Percentiles rank a stretch among this genome's conserved stretches.
These are phyloP conservation scores for Colletotrichum magnum DNA, from an alignment of 2,329 filamentous ascomycete genomes.

Conservation along the genomic window DNA sequence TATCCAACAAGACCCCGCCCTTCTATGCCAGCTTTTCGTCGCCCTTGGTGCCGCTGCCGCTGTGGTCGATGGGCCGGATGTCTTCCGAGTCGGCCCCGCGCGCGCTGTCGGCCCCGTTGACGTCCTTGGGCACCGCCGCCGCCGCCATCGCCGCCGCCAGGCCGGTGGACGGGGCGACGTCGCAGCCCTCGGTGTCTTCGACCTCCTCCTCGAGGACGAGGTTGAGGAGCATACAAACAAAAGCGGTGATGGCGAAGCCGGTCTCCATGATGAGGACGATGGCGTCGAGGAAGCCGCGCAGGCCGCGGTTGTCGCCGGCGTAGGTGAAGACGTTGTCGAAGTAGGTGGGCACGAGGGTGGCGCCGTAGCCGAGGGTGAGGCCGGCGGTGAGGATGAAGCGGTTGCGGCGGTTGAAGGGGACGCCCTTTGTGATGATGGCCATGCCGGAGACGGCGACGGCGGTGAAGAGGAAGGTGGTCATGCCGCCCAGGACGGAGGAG, in stretches of 20 bases:
- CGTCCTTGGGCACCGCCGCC: slow-evolving; percentile 12
- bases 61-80: slow-evolving; percentile 29
- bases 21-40: slow-evolving; percentile 36
- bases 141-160: neutral
- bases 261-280: slow-evolving; percentile 81
- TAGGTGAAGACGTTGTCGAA: slow-evolving; percentile 82
- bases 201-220: slow-evolving; percentile 80
- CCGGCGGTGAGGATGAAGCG: slow-evolving; percentile 86
- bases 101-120: slow-evolving; percentile 36
- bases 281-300: slow-evolving; percentile 82
- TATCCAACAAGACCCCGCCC: neutral
- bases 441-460: slow-evolving; percentile 84
- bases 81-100: slow-evolving; percentile 40
- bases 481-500: slow-evolving; percentile 72
- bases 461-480: slow-evolving; percentile 86
- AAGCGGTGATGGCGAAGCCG: slow-evolving; percentile 81
- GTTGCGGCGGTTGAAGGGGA: slow-evolving; percentile 83
- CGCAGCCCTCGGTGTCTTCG: slow-evolving; percentile 66
- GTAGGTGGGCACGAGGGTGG: slow-evolving; percentile 76
- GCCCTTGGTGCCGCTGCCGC: slow-evolving; percentile 20
- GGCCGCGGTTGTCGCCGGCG: slow-evolving; percentile 73
- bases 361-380: slow-evolving; percentile 80
- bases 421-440: slow-evolving; percentile 78
- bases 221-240: slow-evolving; percentile 81
- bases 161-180: slow-evolving; percentile 11